Conservation (phyloP, 495 filamentous ascomycete genomes). For the Pyrenula massariospora region DNA sequence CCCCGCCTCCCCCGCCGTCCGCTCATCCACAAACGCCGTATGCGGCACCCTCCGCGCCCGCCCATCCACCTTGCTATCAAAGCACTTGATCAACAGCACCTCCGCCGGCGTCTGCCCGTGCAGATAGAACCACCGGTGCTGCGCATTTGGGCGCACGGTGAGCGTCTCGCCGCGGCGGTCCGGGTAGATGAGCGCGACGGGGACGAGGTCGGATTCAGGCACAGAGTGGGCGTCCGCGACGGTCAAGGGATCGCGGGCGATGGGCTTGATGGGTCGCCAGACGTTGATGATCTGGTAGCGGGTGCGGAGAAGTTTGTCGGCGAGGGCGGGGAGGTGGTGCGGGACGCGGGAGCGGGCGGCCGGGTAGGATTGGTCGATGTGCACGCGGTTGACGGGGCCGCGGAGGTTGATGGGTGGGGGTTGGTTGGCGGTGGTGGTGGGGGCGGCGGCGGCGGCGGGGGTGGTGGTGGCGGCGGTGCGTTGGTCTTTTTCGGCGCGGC, state of each 20-base stretch:
- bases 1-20: slow-evolving; percentile 28
- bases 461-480: slow-evolving; percentile 13
- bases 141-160: slow-evolving; percentile 22
- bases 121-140: slow-evolving; percentile 41
- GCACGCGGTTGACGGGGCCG: slow-evolving; percentile 54
- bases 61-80: slow-evolving; percentile 50
- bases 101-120: slow-evolving; percentile 42
- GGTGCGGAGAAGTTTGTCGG: slow-evolving; percentile 44
- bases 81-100: slow-evolving; percentile 60
- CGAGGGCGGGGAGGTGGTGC: slow-evolving; percentile 52
- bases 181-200: slow-evolving; percentile 35
- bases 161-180: slow-evolving; percentile 36
- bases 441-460: slow-evolving; percentile 25
- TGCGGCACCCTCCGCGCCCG: slow-evolving; percentile 45
- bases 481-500: slow-evolving; percentile 28
- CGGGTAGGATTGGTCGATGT: slow-evolving; percentile 61
- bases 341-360: slow-evolving; percentile 44
- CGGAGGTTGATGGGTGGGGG: slow-evolving; percentile 55
- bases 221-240: slow-evolving; percentile 43
- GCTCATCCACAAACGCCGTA: slow-evolving; percentile 47
- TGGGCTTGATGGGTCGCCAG: slow-evolving; percentile 60
- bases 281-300: slow-evolving; percentile 72
- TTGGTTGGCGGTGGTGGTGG: slow-evolving; percentile 48
- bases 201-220: slow-evolving; percentile 31
- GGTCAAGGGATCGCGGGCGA: slow-evolving; percentile 49